Evolutionary conservation across 495 filamentous ascomycete species (phyloP).

Genomic region (Rhizodiscina lignyota): DNA sequence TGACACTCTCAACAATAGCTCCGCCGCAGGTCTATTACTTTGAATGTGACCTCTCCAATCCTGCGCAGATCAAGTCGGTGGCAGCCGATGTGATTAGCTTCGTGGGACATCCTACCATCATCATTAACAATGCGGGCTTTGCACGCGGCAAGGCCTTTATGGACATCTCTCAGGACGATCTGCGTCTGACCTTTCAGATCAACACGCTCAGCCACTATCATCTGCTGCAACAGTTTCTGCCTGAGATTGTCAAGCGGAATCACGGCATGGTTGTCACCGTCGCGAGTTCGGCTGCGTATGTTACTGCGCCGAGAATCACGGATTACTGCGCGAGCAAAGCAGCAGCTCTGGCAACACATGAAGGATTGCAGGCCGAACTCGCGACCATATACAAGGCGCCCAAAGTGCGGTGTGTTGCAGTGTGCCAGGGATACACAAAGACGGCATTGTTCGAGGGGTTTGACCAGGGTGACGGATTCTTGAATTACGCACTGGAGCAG

Average conservation of each 20-base stretch:
- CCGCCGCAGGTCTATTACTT: conserved; percentile 12
- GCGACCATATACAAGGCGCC: conserved; percentile 43
- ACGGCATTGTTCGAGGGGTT: conserved; percentile 43
- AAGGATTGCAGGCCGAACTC: conserved; percentile 49
- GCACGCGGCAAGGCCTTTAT: conserved; percentile 45
- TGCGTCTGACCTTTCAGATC: conserved; percentile 52
- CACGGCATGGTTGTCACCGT: conserved; percentile 66
- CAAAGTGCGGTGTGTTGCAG: conserved; percentile 44
- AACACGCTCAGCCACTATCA: conserved; percentile 56
- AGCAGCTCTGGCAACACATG: conserved; percentile 49
- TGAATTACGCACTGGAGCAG: conserved; percentile 38
- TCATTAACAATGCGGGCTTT: conserved; percentile 65
- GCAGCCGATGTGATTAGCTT: conserved; percentile 1
- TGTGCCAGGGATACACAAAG: conserved; percentile 46
- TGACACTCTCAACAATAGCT: conserved; percentile 3
- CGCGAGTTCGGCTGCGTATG: conserved; percentile 42
- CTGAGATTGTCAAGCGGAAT: conserved; percentile 41
- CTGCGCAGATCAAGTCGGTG: conserved; percentile 5
- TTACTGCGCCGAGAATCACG: conserved; percentile 45
- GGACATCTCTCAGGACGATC: conserved; percentile 32
- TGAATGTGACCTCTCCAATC: conserved; percentile 11
- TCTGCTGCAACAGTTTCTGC: conserved; percentile 48
- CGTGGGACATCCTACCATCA: conserved; percentile 46
- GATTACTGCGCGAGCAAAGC: conserved; percentile 56
- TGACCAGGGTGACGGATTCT: conserved; percentile 35